Percentiles rank a stretch among this genome's conserved stretches.
Evolutionary conservation across 352 stramenopile genomes (phyloP).

Genomic region (Phytophthora constricta): DNA sequence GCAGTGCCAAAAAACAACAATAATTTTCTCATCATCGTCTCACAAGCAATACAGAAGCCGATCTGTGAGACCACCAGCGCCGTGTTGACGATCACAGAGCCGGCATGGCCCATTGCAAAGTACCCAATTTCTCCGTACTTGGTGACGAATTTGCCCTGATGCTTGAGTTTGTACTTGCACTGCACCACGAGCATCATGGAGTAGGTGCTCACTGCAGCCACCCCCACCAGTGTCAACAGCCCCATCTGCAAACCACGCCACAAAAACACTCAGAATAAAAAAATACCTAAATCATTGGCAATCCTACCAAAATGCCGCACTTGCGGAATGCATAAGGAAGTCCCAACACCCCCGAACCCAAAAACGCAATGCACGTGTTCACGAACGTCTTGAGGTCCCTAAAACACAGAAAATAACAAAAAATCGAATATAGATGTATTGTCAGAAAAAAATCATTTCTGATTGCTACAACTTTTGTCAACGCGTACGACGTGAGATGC

Average conservation of each 20-base stretch:
- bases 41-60: constrained; percentile 91
- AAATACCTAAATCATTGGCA: constrained; percentile 29
- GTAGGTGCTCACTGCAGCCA: constrained; percentile 68
- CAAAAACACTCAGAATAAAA: constrained; percentile 6
- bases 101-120: constrained; percentile 70
- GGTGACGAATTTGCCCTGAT: constrained; percentile 49
- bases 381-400: constrained; percentile 70
- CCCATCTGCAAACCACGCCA: too few species aligned
- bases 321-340: constrained; percentile 91
- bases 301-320: constrained; percentile 84
- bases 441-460: constrained; percentile 1
- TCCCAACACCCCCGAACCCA: constrained; percentile 91
- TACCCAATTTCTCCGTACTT: constrained; percentile 91
- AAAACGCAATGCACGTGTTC: constrained; percentile 92
- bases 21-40: too few species aligned
- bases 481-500: constrained; percentile 60
- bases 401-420: constrained; percentile 4
- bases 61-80: constrained; percentile 89
- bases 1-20: too few species aligned
- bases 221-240: constrained; percentile 55
- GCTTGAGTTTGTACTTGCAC: constrained; percentile 82
- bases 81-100: constrained; percentile 81
- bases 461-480: too few species aligned
- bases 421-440: constrained; percentile 10
- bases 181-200: constrained; percentile 79